Conservation (phyloP, 2,329 filamentous ascomycete species). For the Dothidotthia symphoricarpi region DNA sequence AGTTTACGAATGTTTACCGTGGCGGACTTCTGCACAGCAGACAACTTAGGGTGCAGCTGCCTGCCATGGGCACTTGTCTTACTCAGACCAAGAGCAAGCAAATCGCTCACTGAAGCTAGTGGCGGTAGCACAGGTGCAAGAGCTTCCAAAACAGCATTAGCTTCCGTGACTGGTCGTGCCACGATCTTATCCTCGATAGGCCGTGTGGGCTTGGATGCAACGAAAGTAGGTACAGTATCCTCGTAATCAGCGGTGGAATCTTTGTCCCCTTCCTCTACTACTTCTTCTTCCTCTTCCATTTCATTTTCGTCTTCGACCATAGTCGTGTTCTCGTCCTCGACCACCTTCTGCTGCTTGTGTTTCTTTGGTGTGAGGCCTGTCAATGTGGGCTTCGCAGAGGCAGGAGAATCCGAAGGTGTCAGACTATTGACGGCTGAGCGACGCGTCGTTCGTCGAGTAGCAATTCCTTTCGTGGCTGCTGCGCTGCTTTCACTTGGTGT, state of each 20-base stretch:
- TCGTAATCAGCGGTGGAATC: neutral
- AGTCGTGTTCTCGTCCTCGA: neutral
- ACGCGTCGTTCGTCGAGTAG: slow-evolving; percentile 16
- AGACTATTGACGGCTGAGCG: slow-evolving; percentile 5
- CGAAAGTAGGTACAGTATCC: neutral
- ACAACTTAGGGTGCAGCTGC: neutral
- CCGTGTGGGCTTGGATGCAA: no score
- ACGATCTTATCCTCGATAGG: no score
- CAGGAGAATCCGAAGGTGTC: no score
- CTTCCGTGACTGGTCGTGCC: no score
- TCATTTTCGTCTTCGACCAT: neutral
- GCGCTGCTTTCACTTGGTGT: no score
- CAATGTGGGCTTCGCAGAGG: no score
- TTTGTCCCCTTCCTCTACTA: no score
- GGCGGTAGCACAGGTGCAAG: no score
- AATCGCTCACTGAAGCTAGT: neutral
- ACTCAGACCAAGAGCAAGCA: neutral
- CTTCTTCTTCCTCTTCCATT: no score
- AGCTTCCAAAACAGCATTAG: no score
- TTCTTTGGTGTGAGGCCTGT: no score
- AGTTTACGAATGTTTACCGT: neutral
- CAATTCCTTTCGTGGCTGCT: no score
- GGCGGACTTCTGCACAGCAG: neutral
- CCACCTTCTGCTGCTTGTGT: neutral
- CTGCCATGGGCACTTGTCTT: slow-evolving; percentile 1